phyloP scores from a whole-genome alignment of 441 rosid species.

The Arabidopsis lyrata region DNA sequence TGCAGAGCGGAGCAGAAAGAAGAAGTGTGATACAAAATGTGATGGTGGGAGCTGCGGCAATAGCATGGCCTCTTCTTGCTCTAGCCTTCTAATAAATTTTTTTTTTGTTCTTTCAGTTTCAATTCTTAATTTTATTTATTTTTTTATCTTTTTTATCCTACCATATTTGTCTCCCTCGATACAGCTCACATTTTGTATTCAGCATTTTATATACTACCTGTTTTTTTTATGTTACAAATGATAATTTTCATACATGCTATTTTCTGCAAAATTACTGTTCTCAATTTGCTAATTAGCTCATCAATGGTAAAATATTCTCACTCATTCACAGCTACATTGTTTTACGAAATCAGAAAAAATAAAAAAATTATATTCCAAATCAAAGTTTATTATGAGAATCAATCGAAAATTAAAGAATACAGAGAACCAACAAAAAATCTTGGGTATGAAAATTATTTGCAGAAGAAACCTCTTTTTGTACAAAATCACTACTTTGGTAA shows the following conservation, averaged over 20 bases:
- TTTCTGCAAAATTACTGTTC: background rate
- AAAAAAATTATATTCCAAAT: slow-evolving; percentile 3
- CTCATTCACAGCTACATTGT: slow-evolving; percentile 21
- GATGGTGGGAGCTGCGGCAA: slow-evolving; percentile 49
- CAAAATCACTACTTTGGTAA: slow-evolving; percentile 40
- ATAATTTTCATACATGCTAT: background rate
- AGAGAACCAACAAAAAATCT: slow-evolving; percentile 39
- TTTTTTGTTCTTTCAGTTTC: background rate
- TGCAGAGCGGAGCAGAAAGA: slow-evolving; percentile 66
- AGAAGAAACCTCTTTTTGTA: slow-evolving; percentile 40
- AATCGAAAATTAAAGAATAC: slow-evolving; percentile 33
- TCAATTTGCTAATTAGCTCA: background rate
- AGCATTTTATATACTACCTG: too few relatives aligned
- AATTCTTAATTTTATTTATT: background rate
- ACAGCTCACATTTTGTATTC: slow-evolving; percentile 20
- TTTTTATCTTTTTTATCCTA: background rate
- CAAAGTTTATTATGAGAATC: slow-evolving; percentile 20
- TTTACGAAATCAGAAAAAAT: slow-evolving; percentile 1
- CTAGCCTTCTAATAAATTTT: slow-evolving; percentile 45
- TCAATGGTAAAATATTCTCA: background rate
- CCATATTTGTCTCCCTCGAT: background rate
- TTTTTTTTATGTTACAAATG: background rate
- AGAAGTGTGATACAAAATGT: slow-evolving; percentile 46
- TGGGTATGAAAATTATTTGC: slow-evolving; percentile 37
- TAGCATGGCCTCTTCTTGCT: slow-evolving; percentile 50